Evolutionary conservation across 768 basidiomycete species (phyloP).

Genomic region (Leucogyrophana mollusca): DNA sequence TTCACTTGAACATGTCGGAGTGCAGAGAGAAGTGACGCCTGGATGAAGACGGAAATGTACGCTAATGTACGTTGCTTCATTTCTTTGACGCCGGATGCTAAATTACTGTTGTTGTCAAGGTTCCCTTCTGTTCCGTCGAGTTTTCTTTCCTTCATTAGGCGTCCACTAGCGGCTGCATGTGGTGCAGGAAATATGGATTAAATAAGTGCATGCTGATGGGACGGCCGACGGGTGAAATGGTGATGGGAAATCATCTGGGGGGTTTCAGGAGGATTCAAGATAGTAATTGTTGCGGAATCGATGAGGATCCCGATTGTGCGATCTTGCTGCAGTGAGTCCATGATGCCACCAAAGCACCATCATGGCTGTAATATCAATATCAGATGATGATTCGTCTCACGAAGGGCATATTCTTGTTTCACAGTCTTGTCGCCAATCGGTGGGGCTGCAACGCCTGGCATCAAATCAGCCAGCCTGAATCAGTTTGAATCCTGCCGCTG

Average conservation of each 20-base stretch:
- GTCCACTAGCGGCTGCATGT: slow-evolving; percentile 5
- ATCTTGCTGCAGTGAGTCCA: slow-evolving; percentile 2
- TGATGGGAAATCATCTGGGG: slow-evolving; percentile 8
- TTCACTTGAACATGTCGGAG: neutral
- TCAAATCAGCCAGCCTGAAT: slow-evolving; percentile 2
- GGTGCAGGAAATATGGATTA: neutral
- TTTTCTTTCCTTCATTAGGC: neutral
- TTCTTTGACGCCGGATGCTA: slow-evolving; percentile 7
- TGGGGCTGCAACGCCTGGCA: slow-evolving; percentile 2
- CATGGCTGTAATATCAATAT: slow-evolving; percentile 5
- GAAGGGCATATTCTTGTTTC: too few relatives aligned
- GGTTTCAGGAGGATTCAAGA: too few relatives aligned
- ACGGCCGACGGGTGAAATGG: neutral
- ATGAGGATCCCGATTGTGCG: neutral
- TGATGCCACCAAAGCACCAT: slow-evolving; percentile 3
- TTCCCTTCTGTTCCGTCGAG: neutral
- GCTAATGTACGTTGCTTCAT: slow-evolving; percentile 2
- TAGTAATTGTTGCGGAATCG: neutral
- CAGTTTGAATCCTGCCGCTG: slow-evolving; percentile 3
- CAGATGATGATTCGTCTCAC: slow-evolving; percentile 6
- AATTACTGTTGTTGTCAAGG: slow-evolving; percentile 7
- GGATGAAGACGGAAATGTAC: slow-evolving; percentile 8
- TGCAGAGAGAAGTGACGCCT: neutral
- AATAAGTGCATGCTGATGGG: neutral
- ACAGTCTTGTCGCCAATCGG: too few relatives aligned